phyloP scores from a whole-genome alignment of 202 grass and related monocot genomes.

The Schoenoplectus triqueter region DNA sequence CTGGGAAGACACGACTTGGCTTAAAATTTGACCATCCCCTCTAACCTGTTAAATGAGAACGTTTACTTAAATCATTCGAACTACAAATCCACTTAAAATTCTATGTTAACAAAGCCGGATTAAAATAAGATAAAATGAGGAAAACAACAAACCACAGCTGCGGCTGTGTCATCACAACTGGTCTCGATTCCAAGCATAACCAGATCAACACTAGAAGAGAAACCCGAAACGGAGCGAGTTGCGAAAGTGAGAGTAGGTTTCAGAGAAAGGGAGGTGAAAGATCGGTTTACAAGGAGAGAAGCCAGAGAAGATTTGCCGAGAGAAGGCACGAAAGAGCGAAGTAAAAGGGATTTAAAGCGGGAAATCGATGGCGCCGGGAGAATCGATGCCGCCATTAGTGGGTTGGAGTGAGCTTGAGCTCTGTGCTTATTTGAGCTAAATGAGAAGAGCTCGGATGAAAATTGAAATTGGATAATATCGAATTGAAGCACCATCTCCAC shows the following conservation, averaged over 20 bases:
- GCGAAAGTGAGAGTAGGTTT: constrained; percentile 31
- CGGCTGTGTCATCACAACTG: constrained; percentile 92
- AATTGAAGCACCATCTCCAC: not conserved
- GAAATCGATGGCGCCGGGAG: constrained; percentile 54
- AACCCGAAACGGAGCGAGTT: constrained; percentile 12
- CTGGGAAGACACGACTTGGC: constrained; percentile 88
- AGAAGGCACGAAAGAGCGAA: constrained; percentile 9
- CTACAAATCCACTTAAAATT: not conserved
- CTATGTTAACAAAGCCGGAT: not conserved
- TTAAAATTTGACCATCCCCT: constrained; percentile 80
- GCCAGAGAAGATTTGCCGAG: constrained; percentile 23
- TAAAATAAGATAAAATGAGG: not conserved
- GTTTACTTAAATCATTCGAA: not conserved
- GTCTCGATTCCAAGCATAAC: constrained; percentile 95
- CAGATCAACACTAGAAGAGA: constrained; percentile 41
- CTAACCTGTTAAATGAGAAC: constrained; percentile 58
- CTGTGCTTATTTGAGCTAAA: too few relatives aligned
- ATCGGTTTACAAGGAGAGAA: constrained; percentile 16
- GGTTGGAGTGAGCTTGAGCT: not conserved
- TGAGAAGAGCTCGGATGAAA: not conserved
- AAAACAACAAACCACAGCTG: constrained; percentile 57
- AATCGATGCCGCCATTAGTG: constrained; percentile 56
- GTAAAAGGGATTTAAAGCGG: constrained; percentile 46
- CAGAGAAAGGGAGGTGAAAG: constrained; percentile 9
- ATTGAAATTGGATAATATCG: not conserved